Evolutionary conservation across 768 basidiomycete genomes (phyloP).

Genomic region (Podaxis mareebaensis): DNA sequence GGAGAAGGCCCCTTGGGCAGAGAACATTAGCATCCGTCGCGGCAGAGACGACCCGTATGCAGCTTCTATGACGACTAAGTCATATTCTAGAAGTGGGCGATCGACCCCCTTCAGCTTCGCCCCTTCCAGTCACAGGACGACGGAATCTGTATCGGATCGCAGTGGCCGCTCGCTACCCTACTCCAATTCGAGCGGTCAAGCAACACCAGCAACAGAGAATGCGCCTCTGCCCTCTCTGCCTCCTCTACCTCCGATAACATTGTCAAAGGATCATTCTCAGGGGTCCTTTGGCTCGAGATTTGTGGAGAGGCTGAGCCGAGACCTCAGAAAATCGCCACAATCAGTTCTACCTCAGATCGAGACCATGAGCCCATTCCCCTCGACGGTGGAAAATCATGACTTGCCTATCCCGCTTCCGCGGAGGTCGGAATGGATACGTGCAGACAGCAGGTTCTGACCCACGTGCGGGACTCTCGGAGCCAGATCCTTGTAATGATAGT

Average conservation of each 20-base stretch:
- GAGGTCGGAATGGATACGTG: slow-evolving; percentile 54
- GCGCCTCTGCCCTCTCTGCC: slow-evolving; percentile 20
- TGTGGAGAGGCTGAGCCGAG: slow-evolving; percentile 34
- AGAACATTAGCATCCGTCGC: slow-evolving; percentile 43
- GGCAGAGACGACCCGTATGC: slow-evolving; percentile 60
- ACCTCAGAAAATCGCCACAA: neutral
- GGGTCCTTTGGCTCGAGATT: slow-evolving; percentile 36
- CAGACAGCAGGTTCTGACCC: slow-evolving; percentile 29
- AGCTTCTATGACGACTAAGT: slow-evolving; percentile 21
- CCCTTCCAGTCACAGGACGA: neutral
- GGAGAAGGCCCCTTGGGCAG: slow-evolving; percentile 50
- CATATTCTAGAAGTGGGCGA: neutral
- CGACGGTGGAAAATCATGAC: slow-evolving; percentile 46
- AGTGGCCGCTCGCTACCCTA: slow-evolving; percentile 3
- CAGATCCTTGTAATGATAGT: neutral
- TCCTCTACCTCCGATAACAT: slow-evolving; percentile 28
- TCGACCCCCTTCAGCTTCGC: neutral
- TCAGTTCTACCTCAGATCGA: neutral
- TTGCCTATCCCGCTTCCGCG: slow-evolving; percentile 55
- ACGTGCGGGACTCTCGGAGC: neutral
- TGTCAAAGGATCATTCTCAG: slow-evolving; percentile 21
- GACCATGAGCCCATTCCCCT: slow-evolving; percentile 35
- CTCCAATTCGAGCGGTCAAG: slow-evolving; percentile 1
- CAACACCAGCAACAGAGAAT: slow-evolving; percentile 20
- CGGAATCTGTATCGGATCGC: neutral